Evolutionary conservation across 2,329 filamentous ascomycete species (phyloP), one percentile per base, ranked within the genome.

Genomic region (Cytospora leucostoma): DNA sequence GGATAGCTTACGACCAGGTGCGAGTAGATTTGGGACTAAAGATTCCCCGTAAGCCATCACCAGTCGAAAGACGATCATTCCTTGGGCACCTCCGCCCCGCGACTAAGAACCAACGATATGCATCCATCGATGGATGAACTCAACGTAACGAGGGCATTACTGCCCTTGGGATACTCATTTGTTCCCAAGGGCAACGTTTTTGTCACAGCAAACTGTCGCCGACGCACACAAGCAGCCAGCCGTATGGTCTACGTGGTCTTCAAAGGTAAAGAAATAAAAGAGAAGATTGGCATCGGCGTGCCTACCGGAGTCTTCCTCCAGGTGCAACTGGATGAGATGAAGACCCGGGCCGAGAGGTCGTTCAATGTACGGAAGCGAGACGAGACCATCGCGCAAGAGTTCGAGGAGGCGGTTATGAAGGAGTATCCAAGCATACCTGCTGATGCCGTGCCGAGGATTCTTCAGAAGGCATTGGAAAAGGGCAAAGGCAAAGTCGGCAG

Each of bases 401-500:
- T 81, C 53, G 67, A 70, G 17, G 65, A 67, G 1, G 75, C 76
- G 7, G 64, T 84, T 5, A 33, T 71, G 5, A 65, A 64, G 0
- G 69, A 75, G 4, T 84, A 80, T 62, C 77, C 79, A 0, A 66
- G 69, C 0, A 76, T 79, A 1, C 82, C 82, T 0, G 58, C 67
- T 1, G 61, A 64, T 0, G 74, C 75, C 4, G 66, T 76, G 12
- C 67, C 72, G 0, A 60, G 63, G 4, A 71, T 83, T 13, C 67
- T 82, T 3, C 71, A 66, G 49, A 77, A 77, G 49, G 75, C 81
- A 0, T 77, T 81, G 66, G 68, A 73, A 67, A 84, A 83, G 70
- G 66, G 74, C 27, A 80, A 76, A 50, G 70, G 80, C 2, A 73
- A 82, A 11, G 82, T 84, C 1, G 82, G 82, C 3, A 72, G 82